These are phyloP conservation scores for Trapa bicornis DNA, from an alignment of 345 rosid species.

Conservation along the genomic window DNA sequence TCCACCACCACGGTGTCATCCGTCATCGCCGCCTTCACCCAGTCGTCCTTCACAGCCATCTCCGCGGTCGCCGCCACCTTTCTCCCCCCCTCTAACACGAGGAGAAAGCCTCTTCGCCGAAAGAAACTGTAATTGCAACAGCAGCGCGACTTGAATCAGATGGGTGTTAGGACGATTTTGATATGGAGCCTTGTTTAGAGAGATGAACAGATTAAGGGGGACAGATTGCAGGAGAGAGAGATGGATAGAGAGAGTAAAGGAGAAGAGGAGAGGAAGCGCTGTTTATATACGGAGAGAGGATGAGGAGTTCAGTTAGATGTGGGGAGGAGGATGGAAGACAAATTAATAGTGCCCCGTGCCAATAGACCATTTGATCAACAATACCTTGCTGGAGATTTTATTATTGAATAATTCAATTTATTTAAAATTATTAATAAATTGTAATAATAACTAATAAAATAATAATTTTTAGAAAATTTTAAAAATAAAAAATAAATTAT, in stretches of 20 bases:
- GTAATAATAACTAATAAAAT: no score
- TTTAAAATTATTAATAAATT: neutral
- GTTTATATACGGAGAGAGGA: slow-evolving; percentile 13
- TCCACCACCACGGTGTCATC: slow-evolving; percentile 34
- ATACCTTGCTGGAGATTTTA: neutral
- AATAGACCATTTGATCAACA: no score
- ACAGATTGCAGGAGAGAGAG: no score
- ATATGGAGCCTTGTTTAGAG: neutral
- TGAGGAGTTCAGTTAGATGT: neutral
- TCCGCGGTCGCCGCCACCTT: slow-evolving; percentile 4
- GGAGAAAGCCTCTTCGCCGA: neutral
- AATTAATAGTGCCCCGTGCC: no score
- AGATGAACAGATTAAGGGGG: slow-evolving; percentile 1
- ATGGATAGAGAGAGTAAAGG: neutral
- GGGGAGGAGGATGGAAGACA: neutral
- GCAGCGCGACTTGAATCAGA: neutral
- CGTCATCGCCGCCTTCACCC: slow-evolving; percentile 31
- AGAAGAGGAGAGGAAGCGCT: slow-evolving; percentile 6
- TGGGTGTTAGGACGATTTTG: neutral
- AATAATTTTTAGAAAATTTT: no score
- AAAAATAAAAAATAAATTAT: no score
- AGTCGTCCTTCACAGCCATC: slow-evolving; percentile 23
- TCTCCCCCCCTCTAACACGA: neutral
- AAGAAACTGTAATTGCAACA: neutral
- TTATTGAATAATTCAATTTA: neutral